These are phyloP conservation scores for Trichoderma erinaceum DNA, from an alignment of 495 filamentous ascomycete genomes.

Conservation along the genomic window DNA sequence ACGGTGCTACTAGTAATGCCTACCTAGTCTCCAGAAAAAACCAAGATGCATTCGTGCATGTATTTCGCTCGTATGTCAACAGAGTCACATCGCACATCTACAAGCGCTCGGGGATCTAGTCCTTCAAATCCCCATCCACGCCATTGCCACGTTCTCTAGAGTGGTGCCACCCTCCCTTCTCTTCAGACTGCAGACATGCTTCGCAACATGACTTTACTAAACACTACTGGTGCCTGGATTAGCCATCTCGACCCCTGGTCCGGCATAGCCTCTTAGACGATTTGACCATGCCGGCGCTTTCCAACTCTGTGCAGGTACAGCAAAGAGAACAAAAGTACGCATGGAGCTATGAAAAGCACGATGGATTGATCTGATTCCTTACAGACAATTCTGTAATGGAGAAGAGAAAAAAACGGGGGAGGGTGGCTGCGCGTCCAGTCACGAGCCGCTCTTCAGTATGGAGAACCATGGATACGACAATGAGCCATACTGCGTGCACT, in stretches of 20 bases:
- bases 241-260: background rate
- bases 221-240: background rate
- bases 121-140: constrained; percentile 2
- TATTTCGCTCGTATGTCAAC: constrained; percentile 1
- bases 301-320: background rate
- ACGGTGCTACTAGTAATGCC: too few relatives aligned
- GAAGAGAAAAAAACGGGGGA: too few relatives aligned
- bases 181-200: background rate
- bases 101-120: constrained; percentile 8
- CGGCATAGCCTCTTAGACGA: background rate
- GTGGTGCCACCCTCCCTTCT: constrained; percentile 1
- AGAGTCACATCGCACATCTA: constrained; percentile 8
- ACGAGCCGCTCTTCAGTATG: too few relatives aligned
- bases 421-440: too few relatives aligned
- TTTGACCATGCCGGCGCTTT: background rate
- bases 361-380: too few relatives aligned
- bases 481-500: too few relatives aligned
- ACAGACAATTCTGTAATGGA: too few relatives aligned
- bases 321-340: too few relatives aligned
- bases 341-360: too few relatives aligned
- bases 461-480: too few relatives aligned
- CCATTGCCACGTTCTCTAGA: constrained; percentile 3
- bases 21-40: background rate
- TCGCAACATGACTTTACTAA: background rate
- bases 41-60: background rate